Percentiles rank a stretch among this genome's conserved stretches.
Conservation (phyloP, 768 basidiomycete species). For the Agaricus subrufescens region DNA sequence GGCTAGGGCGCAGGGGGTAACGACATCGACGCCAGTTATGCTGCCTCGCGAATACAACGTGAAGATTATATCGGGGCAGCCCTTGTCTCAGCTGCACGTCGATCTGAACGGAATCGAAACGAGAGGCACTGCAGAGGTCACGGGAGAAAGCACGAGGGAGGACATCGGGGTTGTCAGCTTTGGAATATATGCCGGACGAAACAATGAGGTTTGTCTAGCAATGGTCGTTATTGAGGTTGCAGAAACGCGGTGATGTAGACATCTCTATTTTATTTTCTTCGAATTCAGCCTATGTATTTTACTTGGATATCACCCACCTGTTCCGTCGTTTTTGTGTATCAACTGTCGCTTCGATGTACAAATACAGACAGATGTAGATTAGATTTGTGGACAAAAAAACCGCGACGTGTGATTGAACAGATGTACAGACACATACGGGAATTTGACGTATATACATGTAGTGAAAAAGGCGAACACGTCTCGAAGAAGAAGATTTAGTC, state of each 20-base stretch:
- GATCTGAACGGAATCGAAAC: constrained; percentile 40
- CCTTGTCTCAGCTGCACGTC: constrained; percentile 47
- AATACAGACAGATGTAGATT: constrained; percentile 4
- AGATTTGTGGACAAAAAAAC: constrained; percentile 1
- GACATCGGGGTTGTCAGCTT: constrained; percentile 53
- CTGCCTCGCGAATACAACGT: constrained; percentile 31
- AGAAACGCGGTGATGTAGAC: constrained; percentile 18
- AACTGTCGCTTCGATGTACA: constrained; percentile 7
- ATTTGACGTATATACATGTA: not conserved
- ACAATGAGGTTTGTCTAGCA: constrained; percentile 48
- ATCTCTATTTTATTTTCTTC: not conserved
- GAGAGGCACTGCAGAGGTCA: constrained; percentile 51
- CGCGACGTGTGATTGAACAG: constrained; percentile 5
- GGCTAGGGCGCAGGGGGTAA: constrained; percentile 5
- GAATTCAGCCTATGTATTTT: constrained; percentile 12
- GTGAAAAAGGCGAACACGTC: not conserved
- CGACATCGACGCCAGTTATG: not conserved
- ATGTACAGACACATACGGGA: constrained; percentile 4
- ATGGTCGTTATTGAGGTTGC: constrained; percentile 56
- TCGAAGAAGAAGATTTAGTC: not conserved
- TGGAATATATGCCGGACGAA: constrained; percentile 45
- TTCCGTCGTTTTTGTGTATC: not conserved
- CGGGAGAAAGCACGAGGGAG: constrained; percentile 42
- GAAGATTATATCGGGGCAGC: constrained; percentile 44
- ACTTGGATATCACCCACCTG: not conserved